Evolutionary conservation across 2,329 filamentous ascomycete species (phyloP), one percentile per base, ranked within the genome.

Genomic region (Neodidymelliopsis sp.): DNA sequence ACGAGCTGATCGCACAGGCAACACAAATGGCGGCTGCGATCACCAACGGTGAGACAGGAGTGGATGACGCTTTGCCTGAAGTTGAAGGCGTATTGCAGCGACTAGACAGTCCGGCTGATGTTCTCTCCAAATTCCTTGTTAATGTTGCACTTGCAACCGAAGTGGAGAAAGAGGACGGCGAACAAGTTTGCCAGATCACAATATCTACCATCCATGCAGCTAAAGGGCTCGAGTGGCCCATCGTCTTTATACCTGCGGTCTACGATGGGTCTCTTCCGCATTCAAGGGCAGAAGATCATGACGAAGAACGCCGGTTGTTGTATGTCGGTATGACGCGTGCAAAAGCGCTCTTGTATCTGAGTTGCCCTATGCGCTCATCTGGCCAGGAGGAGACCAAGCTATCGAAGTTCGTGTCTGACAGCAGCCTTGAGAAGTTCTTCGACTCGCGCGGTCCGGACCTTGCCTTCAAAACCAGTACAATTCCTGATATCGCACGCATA

Each of bases 311-410:
- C 50, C 82, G 93, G 20, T 75, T 99, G 34, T 79, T 99, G 0
- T 99, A 97, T 64, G 94, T 99, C 11, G 93, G 92, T 20, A 97
- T 99, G 92, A 99, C 93, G 3, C 81, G 93, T 68, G 93, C 94
- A 6, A 87, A 97, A 69, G 87, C 85, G 1, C 74, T 97, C 22
- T 76, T 99, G 1, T 96, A 96, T 62, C 78, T 97, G 44, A 96
- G 91, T 69, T 90, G 85, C 57, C 90, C 92, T 0, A 71, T 86
- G 27, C 86, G 85, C 59, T 86, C 84, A 51, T 84, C 86, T 6
- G 81, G 84, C 46, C 70, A 76, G 19, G 81, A 86, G 57, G 78
- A 84, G 48, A 84, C 86, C 0, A 83, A 81, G 6, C 69, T 93
- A 12, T 94, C 90, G 0, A 80, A 81, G 0, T 97, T 96, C 62